Evolutionary conservation across 1,284 basidiomycete species (phyloP).

Genomic region (Earliella scabrosa): DNA sequence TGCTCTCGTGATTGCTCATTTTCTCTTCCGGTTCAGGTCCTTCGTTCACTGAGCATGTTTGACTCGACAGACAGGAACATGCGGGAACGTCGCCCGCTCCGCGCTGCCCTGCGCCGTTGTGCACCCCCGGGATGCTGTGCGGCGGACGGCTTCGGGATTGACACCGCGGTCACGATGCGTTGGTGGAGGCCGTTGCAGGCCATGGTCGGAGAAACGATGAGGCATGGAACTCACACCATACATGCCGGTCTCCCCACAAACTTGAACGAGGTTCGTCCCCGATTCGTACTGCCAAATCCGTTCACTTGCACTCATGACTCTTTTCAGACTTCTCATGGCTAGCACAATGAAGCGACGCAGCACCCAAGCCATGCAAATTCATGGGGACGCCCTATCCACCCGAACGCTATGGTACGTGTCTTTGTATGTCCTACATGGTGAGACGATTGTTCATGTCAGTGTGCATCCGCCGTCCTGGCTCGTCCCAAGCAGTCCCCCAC

Average conservation of each 20-base stretch:
- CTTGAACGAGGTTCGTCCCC: too few relatives aligned
- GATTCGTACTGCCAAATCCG: too few relatives aligned
- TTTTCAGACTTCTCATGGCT: neutral
- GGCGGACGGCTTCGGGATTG: neutral
- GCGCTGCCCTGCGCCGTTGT: neutral
- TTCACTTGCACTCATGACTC: neutral
- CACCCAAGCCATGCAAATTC: neutral
- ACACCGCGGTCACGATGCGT: neutral
- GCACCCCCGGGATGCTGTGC: constrained; percentile 15
- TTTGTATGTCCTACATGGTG: too few relatives aligned
- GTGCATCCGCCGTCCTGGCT: too few relatives aligned
- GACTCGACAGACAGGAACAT: neutral
- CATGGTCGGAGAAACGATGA: neutral
- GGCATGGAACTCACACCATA: neutral
- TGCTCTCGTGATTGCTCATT: too few relatives aligned
- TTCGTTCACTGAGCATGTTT: too few relatives aligned
- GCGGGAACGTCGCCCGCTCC: neutral
- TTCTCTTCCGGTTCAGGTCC: too few relatives aligned
- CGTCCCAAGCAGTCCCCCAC: too few relatives aligned
- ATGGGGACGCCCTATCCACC: too few relatives aligned
- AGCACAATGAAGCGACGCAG: neutral
- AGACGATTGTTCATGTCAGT: too few relatives aligned
- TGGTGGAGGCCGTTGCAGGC: too few relatives aligned
- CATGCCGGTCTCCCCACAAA: neutral
- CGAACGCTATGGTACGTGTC: too few relatives aligned